These are phyloP conservation scores for Aspergillus sergii DNA, from an alignment of 2,329 filamentous ascomycete species.

Conservation along the genomic window DNA sequence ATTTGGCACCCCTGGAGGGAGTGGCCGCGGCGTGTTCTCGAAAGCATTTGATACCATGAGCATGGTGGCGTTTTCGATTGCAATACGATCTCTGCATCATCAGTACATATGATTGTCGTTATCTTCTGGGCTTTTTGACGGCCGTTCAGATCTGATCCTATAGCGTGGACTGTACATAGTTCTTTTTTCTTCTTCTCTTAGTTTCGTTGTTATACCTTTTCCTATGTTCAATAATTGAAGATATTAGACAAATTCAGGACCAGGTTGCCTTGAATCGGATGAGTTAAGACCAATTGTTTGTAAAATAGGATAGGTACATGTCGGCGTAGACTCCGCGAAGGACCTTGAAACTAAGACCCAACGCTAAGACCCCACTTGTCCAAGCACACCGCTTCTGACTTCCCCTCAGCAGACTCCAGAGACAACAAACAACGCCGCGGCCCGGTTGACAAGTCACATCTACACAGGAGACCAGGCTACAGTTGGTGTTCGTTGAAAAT, in stretches of 20 bases:
- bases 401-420: conserved; percentile 17
- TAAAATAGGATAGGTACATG: background rate
- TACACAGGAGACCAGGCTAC: conserved; percentile 11
- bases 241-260: conserved; percentile 1
- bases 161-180: conserved; percentile 25
- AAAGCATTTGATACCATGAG: conserved; percentile 32
- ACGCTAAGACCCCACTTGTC: conserved; percentile 17
- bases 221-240: conserved; percentile 9
- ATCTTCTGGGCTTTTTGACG: conserved; percentile 5
- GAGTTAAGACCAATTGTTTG: background rate
- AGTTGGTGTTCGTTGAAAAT: conserved; percentile 30
- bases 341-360: background rate
- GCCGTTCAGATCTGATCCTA: conserved; percentile 13
- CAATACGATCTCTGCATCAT: conserved; percentile 22
- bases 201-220: conserved; percentile 15
- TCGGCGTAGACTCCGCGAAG: background rate
- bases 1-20: background rate
- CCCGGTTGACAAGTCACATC: conserved; percentile 13
- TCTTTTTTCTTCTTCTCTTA: conserved; percentile 8
- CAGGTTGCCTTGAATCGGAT: background rate
- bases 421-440: conserved; percentile 20
- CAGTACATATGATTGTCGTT: conserved; percentile 18
- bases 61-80: conserved; percentile 31
- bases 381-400: conserved; percentile 30
- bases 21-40: conserved; percentile 20